Percentiles rank a stretch among this genome's conserved stretches.
Evolutionary conservation across 257 asterid species (phyloP).

Genomic region (Solanum sitiens): DNA sequence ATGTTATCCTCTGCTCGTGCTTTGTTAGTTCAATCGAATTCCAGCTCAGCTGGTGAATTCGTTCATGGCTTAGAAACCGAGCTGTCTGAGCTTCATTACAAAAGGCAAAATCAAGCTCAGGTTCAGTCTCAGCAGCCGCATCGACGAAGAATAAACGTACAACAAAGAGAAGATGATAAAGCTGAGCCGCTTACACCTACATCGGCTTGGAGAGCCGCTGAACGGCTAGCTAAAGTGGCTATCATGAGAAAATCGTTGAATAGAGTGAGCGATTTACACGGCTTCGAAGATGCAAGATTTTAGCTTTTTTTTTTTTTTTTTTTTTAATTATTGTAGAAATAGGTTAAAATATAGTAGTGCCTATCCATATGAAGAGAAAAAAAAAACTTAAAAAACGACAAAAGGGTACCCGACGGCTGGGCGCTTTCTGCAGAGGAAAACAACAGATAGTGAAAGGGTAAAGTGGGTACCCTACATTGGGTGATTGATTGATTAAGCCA

Average conservation of each 20-base stretch:
- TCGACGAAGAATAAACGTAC: constrained; percentile 15
- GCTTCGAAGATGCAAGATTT: constrained; percentile 96
- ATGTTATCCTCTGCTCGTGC: constrained; percentile 75
- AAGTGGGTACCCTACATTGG: constrained; percentile 17
- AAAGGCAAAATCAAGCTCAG: constrained; percentile 19
- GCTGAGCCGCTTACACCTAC: constrained; percentile 92
- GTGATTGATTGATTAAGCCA: constrained; percentile 24
- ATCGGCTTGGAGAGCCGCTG: constrained; percentile 99
- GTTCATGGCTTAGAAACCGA: constrained; percentile 70
- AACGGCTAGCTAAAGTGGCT: constrained; percentile 97
- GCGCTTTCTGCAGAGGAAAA: constrained; percentile 36
- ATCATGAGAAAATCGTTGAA: constrained; percentile 88
- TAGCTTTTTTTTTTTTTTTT: constrained; percentile 8
- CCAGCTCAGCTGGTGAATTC: constrained; percentile 61
- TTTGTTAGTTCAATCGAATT: constrained; percentile 47
- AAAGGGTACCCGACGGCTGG: constrained; percentile 25
- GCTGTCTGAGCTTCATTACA: constrained; percentile 46
- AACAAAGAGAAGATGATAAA: constrained; percentile 31
- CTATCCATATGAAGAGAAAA: constrained; percentile 13
- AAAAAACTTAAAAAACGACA: background rate
- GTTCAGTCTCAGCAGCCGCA: background rate
- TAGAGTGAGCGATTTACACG: constrained; percentile 94
- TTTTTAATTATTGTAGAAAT: background rate
- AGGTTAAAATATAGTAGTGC: background rate
- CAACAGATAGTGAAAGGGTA: constrained; percentile 1